phyloP scores from a whole-genome alignment of 129 eudicot species.

The Deinandra increscens region DNA sequence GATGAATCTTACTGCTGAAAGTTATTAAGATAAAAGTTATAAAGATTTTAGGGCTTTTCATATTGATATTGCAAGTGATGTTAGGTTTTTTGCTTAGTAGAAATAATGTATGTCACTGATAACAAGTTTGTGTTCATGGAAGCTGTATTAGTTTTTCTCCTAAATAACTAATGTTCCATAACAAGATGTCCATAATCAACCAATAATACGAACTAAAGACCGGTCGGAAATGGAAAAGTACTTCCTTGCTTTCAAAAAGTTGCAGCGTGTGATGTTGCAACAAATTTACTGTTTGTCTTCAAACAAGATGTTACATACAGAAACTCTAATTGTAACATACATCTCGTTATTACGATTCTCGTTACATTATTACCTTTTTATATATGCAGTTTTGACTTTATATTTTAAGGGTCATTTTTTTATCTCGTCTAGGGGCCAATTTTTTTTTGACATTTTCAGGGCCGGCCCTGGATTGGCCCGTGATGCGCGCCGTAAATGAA shows the following conservation, averaged over 20 bases:
- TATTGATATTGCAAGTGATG: slow-evolving; percentile 22
- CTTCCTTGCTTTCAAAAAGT: too few species aligned
- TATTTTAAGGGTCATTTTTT: too few species aligned
- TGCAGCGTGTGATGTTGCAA: neutral
- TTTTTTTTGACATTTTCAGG: too few species aligned
- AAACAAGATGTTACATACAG: slow-evolving; percentile 31
- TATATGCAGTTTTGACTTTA: too few species aligned
- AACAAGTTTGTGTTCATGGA: slow-evolving; percentile 17
- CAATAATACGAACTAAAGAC: too few species aligned
- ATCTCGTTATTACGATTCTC: too few species aligned
- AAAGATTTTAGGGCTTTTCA: slow-evolving; percentile 28
- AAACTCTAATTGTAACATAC: slow-evolving; percentile 22
- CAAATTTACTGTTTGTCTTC: neutral
- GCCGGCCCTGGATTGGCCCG: too few species aligned
- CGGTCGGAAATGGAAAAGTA: too few species aligned
- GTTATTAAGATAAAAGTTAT: slow-evolving; percentile 9
- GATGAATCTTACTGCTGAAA: slow-evolving; percentile 22
- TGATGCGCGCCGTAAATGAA: too few species aligned
- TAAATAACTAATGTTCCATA: neutral
- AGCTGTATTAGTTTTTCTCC: neutral
- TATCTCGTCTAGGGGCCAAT: too few species aligned
- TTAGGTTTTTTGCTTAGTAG: slow-evolving; percentile 21
- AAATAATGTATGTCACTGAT: slow-evolving; percentile 29
- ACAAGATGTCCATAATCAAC: too few species aligned
- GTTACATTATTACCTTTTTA: too few species aligned